A percentile compares a stretch with the other conserved stretches of the same genome.
Evolutionary conservation across 2,329 filamentous ascomycete species (phyloP).

Genomic region (Talaromyces sp.): DNA sequence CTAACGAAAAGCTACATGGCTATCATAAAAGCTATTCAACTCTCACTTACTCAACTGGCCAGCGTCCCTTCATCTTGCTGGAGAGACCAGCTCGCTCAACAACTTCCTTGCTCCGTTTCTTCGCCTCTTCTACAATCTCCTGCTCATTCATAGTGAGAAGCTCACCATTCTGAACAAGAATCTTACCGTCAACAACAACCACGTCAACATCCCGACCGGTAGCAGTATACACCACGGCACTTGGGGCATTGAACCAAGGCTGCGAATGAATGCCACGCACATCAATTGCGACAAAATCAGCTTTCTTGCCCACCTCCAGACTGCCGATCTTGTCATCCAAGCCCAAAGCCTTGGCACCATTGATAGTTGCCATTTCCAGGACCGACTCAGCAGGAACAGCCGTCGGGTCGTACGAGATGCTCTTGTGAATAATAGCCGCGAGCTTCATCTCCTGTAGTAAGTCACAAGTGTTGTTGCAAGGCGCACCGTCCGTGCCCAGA

Average conservation of each 20-base stretch:
- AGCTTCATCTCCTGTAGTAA: slow-evolving; percentile 58
- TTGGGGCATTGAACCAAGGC: slow-evolving; percentile 47
- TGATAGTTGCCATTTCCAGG: slow-evolving; percentile 57
- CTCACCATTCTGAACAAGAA: slow-evolving; percentile 40
- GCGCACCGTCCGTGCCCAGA: slow-evolving; percentile 57
- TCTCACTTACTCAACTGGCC: slow-evolving; percentile 35
- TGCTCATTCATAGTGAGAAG: slow-evolving; percentile 46
- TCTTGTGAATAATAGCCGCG: slow-evolving; percentile 54
- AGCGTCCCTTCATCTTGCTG: slow-evolving; percentile 39
- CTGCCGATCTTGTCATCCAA: slow-evolving; percentile 44
- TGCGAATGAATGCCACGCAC: slow-evolving; percentile 36
- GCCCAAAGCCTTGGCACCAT: slow-evolving; percentile 53
- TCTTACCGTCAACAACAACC: slow-evolving; percentile 48
- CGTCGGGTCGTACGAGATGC: slow-evolving; percentile 45
- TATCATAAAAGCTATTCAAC: background rate
- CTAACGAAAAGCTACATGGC: too few relatives aligned
- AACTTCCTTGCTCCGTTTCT: slow-evolving; percentile 39
- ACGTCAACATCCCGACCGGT: slow-evolving; percentile 49
- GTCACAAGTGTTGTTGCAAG: slow-evolving; percentile 57
- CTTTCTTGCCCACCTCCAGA: slow-evolving; percentile 47
- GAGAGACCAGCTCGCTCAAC: slow-evolving; percentile 43
- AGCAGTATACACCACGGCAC: slow-evolving; percentile 47
- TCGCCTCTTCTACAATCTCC: slow-evolving; percentile 43
- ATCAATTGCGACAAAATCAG: slow-evolving; percentile 43
- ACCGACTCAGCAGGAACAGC: slow-evolving; percentile 50